These are phyloP conservation scores for Sarocladium kiliense DNA, from an alignment of 2,329 filamentous ascomycete species.

Conservation along the genomic window DNA sequence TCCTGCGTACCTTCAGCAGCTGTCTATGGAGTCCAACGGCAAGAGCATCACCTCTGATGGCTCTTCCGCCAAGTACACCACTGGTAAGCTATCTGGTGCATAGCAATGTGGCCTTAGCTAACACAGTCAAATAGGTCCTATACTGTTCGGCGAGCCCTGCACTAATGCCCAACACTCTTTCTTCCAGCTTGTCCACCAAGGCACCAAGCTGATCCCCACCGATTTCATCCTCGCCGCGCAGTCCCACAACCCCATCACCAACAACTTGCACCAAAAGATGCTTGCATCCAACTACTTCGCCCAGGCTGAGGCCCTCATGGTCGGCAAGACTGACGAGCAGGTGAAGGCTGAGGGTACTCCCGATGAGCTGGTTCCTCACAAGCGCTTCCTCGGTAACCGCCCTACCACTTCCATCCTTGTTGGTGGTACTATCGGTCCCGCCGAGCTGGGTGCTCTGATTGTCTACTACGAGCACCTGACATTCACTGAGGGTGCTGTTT, in stretches of 20 bases:
- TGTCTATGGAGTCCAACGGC: conserved; percentile 99
- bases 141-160: conserved; percentile 95
- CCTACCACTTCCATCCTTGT: conserved; percentile 91
- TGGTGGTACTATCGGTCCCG: conserved; percentile 88
- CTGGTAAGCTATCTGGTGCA: conserved; percentile 40
- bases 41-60: conserved; percentile 91
- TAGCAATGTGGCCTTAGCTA: conserved; percentile 10
- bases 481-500: conserved; percentile 94
- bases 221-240: conserved; percentile 97
- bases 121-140: conserved; percentile 50
- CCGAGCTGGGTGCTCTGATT: conserved; percentile 88
- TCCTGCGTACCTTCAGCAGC: conserved; percentile 96
- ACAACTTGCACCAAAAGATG: conserved; percentile 96
- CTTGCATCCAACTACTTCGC: conserved; percentile 88
- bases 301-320: conserved; percentile 85
- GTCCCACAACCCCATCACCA: conserved; percentile 91
- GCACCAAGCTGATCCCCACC: conserved; percentile 96
- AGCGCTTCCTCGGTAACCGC: conserved; percentile 97
- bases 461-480: conserved; percentile 99
- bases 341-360: conserved; percentile 70
- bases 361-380: conserved; percentile 84
- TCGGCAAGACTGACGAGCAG: conserved; percentile 78
- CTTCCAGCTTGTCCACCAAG: conserved; percentile 99
- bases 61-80: conserved; percentile 93
- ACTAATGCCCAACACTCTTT: conserved; percentile 99